phyloP scores from a whole-genome alignment of 1,139 yeast species.

The Geotrichum klebahnii region DNA sequence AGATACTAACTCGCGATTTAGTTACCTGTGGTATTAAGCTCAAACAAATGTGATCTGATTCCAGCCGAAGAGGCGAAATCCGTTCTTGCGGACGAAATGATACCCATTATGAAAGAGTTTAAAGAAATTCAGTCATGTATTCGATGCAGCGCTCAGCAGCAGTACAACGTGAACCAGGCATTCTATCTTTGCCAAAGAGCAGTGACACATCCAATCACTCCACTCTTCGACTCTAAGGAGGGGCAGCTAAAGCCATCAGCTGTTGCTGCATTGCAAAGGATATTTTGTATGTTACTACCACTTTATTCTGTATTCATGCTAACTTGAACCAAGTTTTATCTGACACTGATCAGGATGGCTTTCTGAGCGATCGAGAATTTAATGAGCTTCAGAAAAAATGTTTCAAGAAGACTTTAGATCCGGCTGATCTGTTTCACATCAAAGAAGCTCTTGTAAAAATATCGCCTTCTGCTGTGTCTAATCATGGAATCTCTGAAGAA shows the following conservation, averaged over 20 bases:
- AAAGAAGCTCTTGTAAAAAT: slow-evolving; percentile 38
- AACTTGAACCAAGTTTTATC: slow-evolving; percentile 46
- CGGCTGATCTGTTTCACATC: slow-evolving; percentile 50
- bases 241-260: slow-evolving; percentile 77
- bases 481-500: slow-evolving; percentile 59
- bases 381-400: slow-evolving; percentile 66
- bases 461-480: slow-evolving; percentile 26
- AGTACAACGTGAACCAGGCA: slow-evolving; percentile 77
- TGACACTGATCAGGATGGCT: slow-evolving; percentile 89
- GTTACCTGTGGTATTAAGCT: slow-evolving; percentile 80
- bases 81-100: slow-evolving; percentile 64
- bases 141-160: slow-evolving; percentile 76
- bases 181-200: slow-evolving; percentile 90
- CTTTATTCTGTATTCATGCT: background rate
- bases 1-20: slow-evolving; percentile 6
- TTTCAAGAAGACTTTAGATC: slow-evolving; percentile 58
- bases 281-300: slow-evolving; percentile 48
- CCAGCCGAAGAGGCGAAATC: slow-evolving; percentile 35
- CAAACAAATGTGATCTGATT: slow-evolving; percentile 65
- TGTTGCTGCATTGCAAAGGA: slow-evolving; percentile 66
- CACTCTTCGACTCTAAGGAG: slow-evolving; percentile 86
- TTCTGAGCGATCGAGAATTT: slow-evolving; percentile 64
- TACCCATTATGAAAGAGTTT: slow-evolving; percentile 81
- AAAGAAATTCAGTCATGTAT: slow-evolving; percentile 92
- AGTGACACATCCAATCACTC: slow-evolving; percentile 89